phyloP scores from a whole-genome alignment of 805 yeast genomes.

The Priceomyces medius region DNA sequence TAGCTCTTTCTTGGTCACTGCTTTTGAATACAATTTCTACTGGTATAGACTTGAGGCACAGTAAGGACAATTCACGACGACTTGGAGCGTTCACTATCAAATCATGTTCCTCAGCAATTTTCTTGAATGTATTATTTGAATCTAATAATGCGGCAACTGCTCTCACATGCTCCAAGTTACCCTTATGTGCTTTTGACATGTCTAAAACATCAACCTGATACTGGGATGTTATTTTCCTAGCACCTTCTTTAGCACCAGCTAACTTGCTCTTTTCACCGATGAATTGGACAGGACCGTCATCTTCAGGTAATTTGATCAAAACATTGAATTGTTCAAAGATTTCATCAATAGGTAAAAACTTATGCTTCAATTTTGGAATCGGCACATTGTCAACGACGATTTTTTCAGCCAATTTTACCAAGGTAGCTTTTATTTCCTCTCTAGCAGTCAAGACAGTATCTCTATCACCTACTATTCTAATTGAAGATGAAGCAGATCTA shows the following conservation, averaged over 20 bases:
- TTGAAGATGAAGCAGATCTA: constrained; percentile 33
- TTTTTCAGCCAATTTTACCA: constrained; percentile 44
- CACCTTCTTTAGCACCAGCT: constrained; percentile 58
- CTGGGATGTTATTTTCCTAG: constrained; percentile 58
- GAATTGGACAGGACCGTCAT: constrained; percentile 54
- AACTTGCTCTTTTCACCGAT: constrained; percentile 61
- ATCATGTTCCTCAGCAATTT: constrained; percentile 38
- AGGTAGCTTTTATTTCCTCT: constrained; percentile 44
- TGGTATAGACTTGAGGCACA: constrained; percentile 43
- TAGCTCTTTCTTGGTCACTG: constrained; percentile 48
- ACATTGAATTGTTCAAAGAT: constrained; percentile 57
- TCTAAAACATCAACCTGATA: constrained; percentile 69
- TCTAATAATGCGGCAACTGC: constrained; percentile 67
- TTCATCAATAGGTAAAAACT: constrained; percentile 58
- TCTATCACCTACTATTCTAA: constrained; percentile 70
- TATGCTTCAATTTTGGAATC: constrained; percentile 69
- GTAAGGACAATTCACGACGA: constrained; percentile 38
- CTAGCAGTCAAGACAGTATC: constrained; percentile 59
- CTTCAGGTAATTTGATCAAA: constrained; percentile 54
- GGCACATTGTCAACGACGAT: constrained; percentile 55
- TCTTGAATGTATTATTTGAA: constrained; percentile 47
- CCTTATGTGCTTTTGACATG: constrained; percentile 86
- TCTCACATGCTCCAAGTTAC: constrained; percentile 72
- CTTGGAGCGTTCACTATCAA: constrained; percentile 40
- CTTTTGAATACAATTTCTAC: constrained; percentile 59